A percentile compares a stretch with the other conserved stretches of the same genome.
phyloP scores from a whole-genome alignment of 116 monocot species.

The Trichopus zeylanicus region DNA sequence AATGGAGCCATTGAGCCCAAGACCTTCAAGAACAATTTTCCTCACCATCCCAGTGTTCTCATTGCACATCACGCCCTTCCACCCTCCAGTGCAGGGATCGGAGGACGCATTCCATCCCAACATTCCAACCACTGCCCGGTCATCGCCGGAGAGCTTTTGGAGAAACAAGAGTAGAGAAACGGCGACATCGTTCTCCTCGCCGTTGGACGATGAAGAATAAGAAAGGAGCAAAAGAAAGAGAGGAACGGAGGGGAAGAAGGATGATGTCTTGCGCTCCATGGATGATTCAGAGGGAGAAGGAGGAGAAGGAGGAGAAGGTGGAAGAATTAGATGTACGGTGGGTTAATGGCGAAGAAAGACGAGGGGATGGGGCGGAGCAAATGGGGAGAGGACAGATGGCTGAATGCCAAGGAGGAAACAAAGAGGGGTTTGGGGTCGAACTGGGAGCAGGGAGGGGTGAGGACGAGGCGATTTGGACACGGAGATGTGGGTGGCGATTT shows the following conservation, averaged over 20 bases:
- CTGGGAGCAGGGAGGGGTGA: too few species aligned
- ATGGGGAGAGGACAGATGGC: too few species aligned
- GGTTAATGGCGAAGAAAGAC: too few species aligned
- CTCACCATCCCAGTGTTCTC: background rate
- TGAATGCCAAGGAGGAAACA: too few species aligned
- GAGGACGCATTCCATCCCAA: constrained; percentile 26
- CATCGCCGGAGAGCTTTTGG: constrained; percentile 10
- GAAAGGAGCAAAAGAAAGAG: too few species aligned
- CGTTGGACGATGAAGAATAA: constrained; percentile 5
- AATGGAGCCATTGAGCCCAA: constrained; percentile 23
- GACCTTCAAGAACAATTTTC: constrained; percentile 5
- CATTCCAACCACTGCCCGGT: background rate
- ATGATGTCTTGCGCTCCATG: too few species aligned
- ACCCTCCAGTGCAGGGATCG: constrained; percentile 27
- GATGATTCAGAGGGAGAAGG: background rate
- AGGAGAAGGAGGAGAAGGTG: background rate
- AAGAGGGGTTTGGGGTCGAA: too few species aligned
- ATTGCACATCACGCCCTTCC: constrained; percentile 17
- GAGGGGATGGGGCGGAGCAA: too few species aligned
- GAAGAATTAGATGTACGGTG: too few species aligned
- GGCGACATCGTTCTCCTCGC: constrained; percentile 1
- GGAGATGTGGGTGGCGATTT: too few species aligned
- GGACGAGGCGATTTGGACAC: too few species aligned
- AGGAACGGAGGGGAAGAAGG: too few species aligned
- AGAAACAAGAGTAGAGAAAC: constrained; percentile 21